A percentile compares a stretch with the other conserved stretches of the same genome.
phyloP scores from a whole-genome alignment of 2,329 filamentous ascomycete genomes.

The Aspergillus uvarum region DNA sequence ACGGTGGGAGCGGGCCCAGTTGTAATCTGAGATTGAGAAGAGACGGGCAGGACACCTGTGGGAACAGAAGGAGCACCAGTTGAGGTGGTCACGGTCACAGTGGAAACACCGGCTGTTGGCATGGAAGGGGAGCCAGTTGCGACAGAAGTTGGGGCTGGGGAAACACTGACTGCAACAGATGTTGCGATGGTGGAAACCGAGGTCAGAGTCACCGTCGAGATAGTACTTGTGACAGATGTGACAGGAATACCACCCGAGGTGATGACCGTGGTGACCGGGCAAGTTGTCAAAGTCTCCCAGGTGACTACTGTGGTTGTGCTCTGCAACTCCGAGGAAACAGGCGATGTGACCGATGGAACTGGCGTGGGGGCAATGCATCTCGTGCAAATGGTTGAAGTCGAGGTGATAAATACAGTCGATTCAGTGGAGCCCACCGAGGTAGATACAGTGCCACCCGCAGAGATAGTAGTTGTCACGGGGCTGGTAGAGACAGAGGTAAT shows the following conservation, averaged over 20 bases:
- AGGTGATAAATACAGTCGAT: slow-evolving; percentile 12
- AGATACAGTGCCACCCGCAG: slow-evolving; percentile 3
- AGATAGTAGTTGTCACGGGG: slow-evolving; percentile 13
- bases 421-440: slow-evolving; percentile 10
- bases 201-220: slow-evolving; percentile 13
- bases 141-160: neutral
- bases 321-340: neutral
- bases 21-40: neutral
- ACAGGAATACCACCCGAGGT: slow-evolving; percentile 9
- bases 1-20: neutral
- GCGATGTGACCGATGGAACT: neutral
- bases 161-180: slow-evolving; percentile 4
- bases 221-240: slow-evolving; percentile 10
- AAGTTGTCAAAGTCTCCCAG: slow-evolving; percentile 13
- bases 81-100: neutral
- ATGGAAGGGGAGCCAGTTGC: neutral
- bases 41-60: neutral
- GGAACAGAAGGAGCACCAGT: neutral
- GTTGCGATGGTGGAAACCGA: slow-evolving; percentile 5
- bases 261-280: slow-evolving; percentile 13
- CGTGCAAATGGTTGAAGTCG: slow-evolving; percentile 4
- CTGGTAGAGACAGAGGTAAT: slow-evolving; percentile 13
- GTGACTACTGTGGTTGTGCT: slow-evolving; percentile 19
- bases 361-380: slow-evolving; percentile 4
- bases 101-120: neutral